Percentiles rank a stretch among this genome's conserved stretches.
phyloP scores from a whole-genome alignment of 129 eudicot genomes.

The Arctium lappa region DNA sequence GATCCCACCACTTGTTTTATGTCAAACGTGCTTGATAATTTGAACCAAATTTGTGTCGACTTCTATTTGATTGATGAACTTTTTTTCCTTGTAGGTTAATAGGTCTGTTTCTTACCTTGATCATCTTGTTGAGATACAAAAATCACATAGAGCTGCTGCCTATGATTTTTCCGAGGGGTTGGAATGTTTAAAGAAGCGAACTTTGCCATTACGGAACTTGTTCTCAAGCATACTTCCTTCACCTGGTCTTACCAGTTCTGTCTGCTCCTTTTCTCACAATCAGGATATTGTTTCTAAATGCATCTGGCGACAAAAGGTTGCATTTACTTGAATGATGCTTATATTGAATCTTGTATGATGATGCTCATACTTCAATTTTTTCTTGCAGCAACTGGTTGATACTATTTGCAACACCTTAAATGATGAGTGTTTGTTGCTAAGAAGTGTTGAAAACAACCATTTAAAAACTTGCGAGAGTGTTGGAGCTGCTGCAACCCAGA shows the following conservation, averaged over 20 bases:
- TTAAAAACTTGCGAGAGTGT: constrained; percentile 46
- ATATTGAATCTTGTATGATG: not conserved
- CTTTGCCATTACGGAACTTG: constrained; percentile 46
- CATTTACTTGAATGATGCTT: not conserved
- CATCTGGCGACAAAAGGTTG: constrained; percentile 92
- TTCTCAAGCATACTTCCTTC: constrained; percentile 25
- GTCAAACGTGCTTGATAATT: not conserved
- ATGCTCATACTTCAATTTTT: constrained; percentile 8
- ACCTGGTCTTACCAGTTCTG: not conserved
- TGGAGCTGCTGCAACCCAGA: constrained; percentile 36
- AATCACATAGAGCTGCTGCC: constrained; percentile 64
- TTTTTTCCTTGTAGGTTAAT: constrained; percentile 47
- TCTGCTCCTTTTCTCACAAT: constrained; percentile 40
- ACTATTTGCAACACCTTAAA: constrained; percentile 43
- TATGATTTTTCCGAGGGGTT: constrained; percentile 53
- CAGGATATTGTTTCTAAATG: constrained; percentile 48
- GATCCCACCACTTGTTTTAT: not conserved
- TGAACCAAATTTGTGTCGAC: not conserved
- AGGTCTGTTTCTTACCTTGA: constrained; percentile 63
- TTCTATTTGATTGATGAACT: not conserved
- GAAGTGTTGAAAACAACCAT: constrained; percentile 55
- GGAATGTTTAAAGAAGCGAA: constrained; percentile 43
- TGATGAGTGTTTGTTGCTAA: constrained; percentile 70
- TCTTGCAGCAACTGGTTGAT: constrained; percentile 78
- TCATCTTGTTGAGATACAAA: constrained; percentile 77